Evolutionary conservation across 108 stramenopile genomes (phyloP).

Genomic region (Mediolabrus comicus): DNA sequence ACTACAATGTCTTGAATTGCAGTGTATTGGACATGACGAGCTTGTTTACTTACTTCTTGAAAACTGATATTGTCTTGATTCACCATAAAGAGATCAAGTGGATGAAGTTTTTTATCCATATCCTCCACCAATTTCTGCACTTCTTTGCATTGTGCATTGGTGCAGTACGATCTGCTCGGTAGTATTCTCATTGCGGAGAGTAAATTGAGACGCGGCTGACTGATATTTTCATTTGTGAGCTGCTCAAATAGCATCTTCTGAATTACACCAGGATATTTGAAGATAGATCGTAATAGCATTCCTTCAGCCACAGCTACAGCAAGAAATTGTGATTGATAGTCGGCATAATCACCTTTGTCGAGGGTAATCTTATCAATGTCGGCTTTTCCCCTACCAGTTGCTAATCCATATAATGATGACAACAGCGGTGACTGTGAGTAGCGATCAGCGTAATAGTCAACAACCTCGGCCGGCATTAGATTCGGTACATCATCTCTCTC

Average conservation of each 20-base stretch:
- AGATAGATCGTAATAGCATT: neutral
- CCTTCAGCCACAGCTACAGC: neutral
- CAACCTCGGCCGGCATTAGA: neutral
- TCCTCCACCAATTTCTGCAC: neutral
- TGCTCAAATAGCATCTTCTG: neutral
- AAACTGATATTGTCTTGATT: neutral
- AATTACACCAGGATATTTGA: neutral
- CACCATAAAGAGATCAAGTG: no score
- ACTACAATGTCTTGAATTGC: neutral
- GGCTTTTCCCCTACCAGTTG: neutral
- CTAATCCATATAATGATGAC: neutral
- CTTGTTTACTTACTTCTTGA: neutral
- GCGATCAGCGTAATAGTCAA: neutral
- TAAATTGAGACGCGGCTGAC: neutral
- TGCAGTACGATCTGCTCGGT: neutral
- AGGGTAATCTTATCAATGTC: neutral
- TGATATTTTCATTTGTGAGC: neutral
- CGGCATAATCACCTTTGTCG: neutral
- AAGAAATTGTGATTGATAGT: neutral
- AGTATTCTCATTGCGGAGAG: neutral
- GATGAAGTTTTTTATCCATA: no score
- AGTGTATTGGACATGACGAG: neutral
- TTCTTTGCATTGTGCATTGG: neutral
- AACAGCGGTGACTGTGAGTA: neutral
- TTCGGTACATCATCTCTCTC: neutral